These are phyloP conservation scores for Graphiopsis chlorocephala DNA, from an alignment of 2,329 filamentous ascomycete genomes.

Conservation along the genomic window DNA sequence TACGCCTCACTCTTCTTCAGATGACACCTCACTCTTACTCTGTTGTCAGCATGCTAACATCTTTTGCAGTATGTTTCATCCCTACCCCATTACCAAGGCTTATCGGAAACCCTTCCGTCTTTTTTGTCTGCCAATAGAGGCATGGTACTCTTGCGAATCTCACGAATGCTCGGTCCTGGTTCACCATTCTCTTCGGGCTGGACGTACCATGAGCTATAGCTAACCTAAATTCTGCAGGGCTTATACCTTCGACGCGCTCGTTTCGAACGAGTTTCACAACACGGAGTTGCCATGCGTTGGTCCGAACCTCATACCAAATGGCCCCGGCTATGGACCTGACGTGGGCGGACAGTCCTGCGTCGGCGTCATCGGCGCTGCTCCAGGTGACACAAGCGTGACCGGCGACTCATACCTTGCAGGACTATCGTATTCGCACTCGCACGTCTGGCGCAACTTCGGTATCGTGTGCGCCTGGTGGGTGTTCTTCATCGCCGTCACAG, in stretches of 20 bases:
- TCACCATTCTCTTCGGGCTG: no score
- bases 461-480: slow-evolving; percentile 65
- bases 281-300: slow-evolving; percentile 54
- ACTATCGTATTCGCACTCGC: slow-evolving; percentile 45
- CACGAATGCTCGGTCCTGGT: no score
- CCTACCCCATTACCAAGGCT: no score
- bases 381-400: slow-evolving; percentile 54
- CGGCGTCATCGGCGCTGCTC: slow-evolving; percentile 55
- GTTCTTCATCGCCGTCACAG: slow-evolving; percentile 59
- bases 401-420: slow-evolving; percentile 61
- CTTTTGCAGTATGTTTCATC: no score
- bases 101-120: no score
- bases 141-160: no score
- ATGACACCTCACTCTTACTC: no score
- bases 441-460: slow-evolving; percentile 59
- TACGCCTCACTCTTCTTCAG: no score
- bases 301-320: slow-evolving; percentile 37
- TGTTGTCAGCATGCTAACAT: no score
- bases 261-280: slow-evolving; percentile 59
- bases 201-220: no score
- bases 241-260: slow-evolving; percentile 33
- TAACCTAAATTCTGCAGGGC: slow-evolving; percentile 34
- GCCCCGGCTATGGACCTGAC: slow-evolving; percentile 40
- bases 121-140: no score
- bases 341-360: slow-evolving; percentile 36